phyloP scores from a whole-genome alignment of 805 yeast genomes.

The Candida peoriensis region DNA sequence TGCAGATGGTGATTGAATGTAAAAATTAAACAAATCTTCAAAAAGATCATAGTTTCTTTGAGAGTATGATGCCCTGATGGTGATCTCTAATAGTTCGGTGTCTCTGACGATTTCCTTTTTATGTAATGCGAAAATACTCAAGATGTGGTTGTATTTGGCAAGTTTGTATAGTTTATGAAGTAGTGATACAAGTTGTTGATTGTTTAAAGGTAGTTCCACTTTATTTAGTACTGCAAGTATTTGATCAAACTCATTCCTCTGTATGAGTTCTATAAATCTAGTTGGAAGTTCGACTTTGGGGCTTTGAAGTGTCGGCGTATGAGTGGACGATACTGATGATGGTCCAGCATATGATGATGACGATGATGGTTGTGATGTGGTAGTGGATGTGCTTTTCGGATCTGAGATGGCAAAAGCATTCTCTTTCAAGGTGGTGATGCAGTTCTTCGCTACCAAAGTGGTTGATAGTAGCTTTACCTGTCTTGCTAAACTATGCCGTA shows the following conservation, averaged over 20 bases:
- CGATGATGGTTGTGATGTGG: too few species aligned
- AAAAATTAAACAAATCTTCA: constrained; percentile 16
- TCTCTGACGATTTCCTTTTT: constrained; percentile 5
- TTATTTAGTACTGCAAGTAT: constrained; percentile 4
- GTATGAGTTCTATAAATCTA: not conserved
- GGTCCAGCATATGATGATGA: too few species aligned
- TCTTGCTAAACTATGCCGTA: too few species aligned
- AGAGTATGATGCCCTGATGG: constrained; percentile 6
- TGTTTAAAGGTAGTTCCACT: constrained; percentile 1
- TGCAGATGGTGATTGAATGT: constrained; percentile 12
- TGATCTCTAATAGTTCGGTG: constrained; percentile 6
- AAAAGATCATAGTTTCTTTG: constrained; percentile 10
- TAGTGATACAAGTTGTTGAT: constrained; percentile 2
- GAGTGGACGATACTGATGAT: too few species aligned
- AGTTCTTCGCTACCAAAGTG: too few species aligned
- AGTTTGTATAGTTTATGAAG: constrained; percentile 4
- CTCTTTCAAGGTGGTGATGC: too few species aligned
- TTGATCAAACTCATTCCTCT: constrained; percentile 5
- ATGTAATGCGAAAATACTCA: constrained; percentile 6
- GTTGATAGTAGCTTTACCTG: too few species aligned
- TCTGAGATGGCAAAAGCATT: too few species aligned
- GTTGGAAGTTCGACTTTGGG: too few species aligned
- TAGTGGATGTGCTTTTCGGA: too few species aligned
- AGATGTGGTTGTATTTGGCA: constrained; percentile 6
- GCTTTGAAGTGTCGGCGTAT: too few species aligned